Evolutionary conservation across 2,329 filamentous ascomycete genomes (phyloP).

Genomic region (Aspergillus brasiliensis): DNA sequence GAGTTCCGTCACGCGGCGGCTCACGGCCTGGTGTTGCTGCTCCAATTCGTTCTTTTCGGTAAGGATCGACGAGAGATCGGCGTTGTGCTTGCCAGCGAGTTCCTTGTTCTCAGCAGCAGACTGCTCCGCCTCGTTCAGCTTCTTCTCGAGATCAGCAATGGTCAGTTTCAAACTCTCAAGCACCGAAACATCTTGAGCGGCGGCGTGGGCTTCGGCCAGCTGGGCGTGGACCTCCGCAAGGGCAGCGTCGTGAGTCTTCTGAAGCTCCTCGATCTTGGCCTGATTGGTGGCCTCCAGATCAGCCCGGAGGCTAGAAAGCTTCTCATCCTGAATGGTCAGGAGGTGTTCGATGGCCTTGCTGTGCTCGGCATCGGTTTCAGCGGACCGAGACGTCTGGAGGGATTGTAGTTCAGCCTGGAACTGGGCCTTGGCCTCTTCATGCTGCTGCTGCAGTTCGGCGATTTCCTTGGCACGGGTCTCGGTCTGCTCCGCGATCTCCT

Average conservation of each 20-base stretch:
- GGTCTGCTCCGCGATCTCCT: conserved; percentile 33
- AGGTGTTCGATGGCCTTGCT: conserved; percentile 44
- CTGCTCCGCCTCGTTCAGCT: conserved; percentile 59
- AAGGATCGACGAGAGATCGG: conserved; percentile 49
- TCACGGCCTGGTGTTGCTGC: conserved; percentile 34
- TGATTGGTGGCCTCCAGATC: conserved; percentile 41
- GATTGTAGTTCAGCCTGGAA: conserved; percentile 43
- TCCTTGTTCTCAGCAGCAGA: conserved; percentile 45
- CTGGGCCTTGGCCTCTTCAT: conserved; percentile 36
- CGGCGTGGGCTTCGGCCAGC: conserved; percentile 37
- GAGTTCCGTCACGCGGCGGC: conserved; percentile 73
- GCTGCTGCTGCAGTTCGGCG: conserved; percentile 37
- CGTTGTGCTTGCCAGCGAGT: conserved; percentile 44
- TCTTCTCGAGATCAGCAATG: conserved; percentile 61
- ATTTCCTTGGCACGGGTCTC: conserved; percentile 32
- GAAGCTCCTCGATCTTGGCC: conserved; percentile 39
- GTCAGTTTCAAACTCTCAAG: conserved; percentile 43
- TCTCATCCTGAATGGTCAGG: conserved; percentile 42
- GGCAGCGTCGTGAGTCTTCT: conserved; percentile 38
- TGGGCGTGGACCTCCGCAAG: conserved; percentile 38
- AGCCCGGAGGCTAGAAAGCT: conserved; percentile 37
- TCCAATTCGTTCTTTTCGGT: conserved; percentile 51
- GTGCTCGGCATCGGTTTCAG: conserved; percentile 42
- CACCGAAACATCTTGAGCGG: conserved; percentile 40
- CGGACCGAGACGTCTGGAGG: conserved; percentile 35